A percentile compares a stretch with the other conserved stretches of the same genome.
Evolutionary conservation across 768 basidiomycete species (phyloP).

Genomic region (Vararia minispora): DNA sequence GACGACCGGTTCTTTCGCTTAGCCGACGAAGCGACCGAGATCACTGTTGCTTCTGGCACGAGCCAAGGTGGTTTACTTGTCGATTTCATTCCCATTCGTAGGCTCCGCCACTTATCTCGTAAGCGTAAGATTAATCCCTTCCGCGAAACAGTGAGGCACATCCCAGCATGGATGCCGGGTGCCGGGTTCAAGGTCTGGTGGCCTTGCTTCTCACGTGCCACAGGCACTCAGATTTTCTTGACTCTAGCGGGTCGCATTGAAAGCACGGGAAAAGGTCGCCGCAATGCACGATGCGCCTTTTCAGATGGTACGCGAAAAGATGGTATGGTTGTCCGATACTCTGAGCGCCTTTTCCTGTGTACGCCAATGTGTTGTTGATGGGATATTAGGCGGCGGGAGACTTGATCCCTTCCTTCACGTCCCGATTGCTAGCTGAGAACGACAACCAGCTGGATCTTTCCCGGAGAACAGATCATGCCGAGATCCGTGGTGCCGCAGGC

Average conservation of each 20-base stretch:
- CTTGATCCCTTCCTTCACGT: constrained; percentile 13
- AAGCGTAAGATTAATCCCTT: neutral
- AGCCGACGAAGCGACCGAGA: constrained; percentile 17
- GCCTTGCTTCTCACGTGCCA: too few relatives aligned
- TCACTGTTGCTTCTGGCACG: constrained; percentile 15
- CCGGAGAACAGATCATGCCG: constrained; percentile 8
- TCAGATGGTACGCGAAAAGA: constrained; percentile 11
- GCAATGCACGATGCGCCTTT: constrained; percentile 12
- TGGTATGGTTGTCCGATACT: too few relatives aligned
- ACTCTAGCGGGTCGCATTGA: constrained; percentile 11
- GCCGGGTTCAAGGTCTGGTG: constrained; percentile 15
- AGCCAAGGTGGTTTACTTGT: constrained; percentile 21
- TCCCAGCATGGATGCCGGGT: constrained; percentile 15
- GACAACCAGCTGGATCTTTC: constrained; percentile 1
- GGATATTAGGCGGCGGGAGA: constrained; percentile 12
- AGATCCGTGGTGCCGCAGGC: constrained; percentile 14
- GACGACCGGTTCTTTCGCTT: constrained; percentile 21
- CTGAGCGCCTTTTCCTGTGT: neutral
- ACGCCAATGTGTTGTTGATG: neutral
- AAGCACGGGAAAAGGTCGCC: constrained; percentile 11
- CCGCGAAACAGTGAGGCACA: constrained; percentile 7
- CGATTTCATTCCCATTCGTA: constrained; percentile 24
- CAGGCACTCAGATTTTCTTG: too few relatives aligned
- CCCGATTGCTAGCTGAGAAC: constrained; percentile 10
- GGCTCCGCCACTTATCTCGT: constrained; percentile 7